Conservation (phyloP, 305 asterid species). For the Vinca major region DNA sequence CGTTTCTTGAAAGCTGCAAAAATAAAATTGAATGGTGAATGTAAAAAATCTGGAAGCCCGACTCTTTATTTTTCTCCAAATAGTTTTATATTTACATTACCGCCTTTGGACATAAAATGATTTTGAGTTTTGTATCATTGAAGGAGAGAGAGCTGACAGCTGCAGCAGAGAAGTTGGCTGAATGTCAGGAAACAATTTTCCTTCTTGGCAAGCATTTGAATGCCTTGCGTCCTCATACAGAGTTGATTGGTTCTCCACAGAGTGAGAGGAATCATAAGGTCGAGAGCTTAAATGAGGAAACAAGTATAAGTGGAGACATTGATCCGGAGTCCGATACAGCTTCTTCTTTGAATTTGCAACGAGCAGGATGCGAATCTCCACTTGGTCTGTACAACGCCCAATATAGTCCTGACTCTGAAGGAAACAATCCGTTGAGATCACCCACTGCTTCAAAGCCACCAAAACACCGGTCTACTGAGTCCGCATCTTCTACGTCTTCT, state of each 20-base stretch:
- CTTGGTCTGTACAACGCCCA: conserved; percentile 30
- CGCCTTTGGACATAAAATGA: background rate
- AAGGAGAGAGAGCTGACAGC: conserved; percentile 81
- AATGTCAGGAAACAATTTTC: conserved; percentile 87
- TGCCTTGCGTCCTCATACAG: conserved; percentile 59
- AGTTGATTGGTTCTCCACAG: conserved; percentile 30
- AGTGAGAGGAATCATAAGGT: conserved; percentile 31
- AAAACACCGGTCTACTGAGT: conserved; percentile 54
- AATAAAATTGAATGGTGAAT: background rate
- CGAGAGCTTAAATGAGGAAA: conserved; percentile 37
- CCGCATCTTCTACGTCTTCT: conserved; percentile 53
- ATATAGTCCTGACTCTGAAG: conserved; percentile 53
- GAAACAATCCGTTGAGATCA: conserved; percentile 44
- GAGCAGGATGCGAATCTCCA: conserved; percentile 55
- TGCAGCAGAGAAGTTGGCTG: conserved; percentile 87
- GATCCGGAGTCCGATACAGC: conserved; percentile 40
- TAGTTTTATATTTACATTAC: background rate
- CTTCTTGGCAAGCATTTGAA: conserved; percentile 85
- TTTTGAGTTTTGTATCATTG: conserved; percentile 8
- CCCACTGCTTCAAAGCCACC: conserved; percentile 43
- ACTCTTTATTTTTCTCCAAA: background rate
- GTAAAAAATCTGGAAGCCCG: background rate
- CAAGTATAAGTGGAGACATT: conserved; percentile 49
- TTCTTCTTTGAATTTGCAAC: conserved; percentile 31
- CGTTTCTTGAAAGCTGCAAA: background rate